Evolutionary conservation across 257 asterid species (phyloP).

Genomic region (Nicotiana undulata): DNA sequence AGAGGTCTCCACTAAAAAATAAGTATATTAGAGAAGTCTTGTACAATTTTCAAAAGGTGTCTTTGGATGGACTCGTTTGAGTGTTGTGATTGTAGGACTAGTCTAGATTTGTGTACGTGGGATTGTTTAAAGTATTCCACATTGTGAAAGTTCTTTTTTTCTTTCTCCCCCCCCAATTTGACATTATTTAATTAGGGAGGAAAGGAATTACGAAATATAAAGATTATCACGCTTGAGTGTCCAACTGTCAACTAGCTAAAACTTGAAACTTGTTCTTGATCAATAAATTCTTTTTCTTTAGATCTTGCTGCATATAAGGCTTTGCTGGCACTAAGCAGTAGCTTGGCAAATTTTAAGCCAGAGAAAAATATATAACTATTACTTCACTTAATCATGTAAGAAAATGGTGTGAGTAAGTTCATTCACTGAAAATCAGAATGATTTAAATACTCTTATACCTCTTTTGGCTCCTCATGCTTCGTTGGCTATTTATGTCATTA

Average conservation of each 20-base stretch:
- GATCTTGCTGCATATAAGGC: neutral
- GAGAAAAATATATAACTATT: neutral
- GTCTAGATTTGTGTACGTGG: too few relatives aligned
- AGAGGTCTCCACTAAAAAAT: too few relatives aligned
- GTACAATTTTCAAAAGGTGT: too few relatives aligned
- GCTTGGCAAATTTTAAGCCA: neutral
- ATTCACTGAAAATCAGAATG: slow-evolving; percentile 6
- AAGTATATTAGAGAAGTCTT: too few relatives aligned
- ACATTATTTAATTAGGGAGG: neutral
- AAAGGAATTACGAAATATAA: slow-evolving; percentile 4
- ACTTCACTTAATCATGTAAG: neutral
- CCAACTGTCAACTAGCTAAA: neutral
- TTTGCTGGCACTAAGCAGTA: neutral
- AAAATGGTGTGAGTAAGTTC: neutral
- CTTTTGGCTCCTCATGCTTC: slow-evolving; percentile 3
- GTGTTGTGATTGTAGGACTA: too few relatives aligned
- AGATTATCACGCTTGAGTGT: slow-evolving; percentile 6
- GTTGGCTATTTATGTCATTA: slow-evolving; percentile 9
- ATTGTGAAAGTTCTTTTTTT: too few relatives aligned
- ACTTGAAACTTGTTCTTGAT: neutral
- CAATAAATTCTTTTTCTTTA: neutral
- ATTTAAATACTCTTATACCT: neutral
- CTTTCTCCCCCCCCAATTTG: neutral
- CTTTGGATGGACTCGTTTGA: too few relatives aligned
- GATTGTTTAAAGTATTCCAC: neutral